These are phyloP conservation scores for Polygonum aviculare DNA, from an alignment of 148 eudicot genomes.

Conservation along the genomic window DNA sequence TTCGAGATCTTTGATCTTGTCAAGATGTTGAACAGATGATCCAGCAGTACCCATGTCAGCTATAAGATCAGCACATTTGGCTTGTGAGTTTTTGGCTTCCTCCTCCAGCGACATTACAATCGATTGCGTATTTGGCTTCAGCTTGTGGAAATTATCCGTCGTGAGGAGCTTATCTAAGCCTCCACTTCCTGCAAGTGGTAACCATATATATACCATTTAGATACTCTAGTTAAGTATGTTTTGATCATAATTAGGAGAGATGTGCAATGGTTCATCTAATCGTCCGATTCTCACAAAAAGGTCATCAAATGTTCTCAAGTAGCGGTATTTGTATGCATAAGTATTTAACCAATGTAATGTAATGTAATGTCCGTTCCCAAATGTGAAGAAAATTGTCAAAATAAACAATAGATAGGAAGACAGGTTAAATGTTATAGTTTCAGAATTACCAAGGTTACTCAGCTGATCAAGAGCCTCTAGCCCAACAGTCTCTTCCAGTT, in stretches of 20 bases:
- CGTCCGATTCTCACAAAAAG: background rate
- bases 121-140: constrained; percentile 14
- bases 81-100: constrained; percentile 41
- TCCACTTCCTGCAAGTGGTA: constrained; percentile 48
- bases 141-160: constrained; percentile 26
- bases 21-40: constrained; percentile 36
- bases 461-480: constrained; percentile 74
- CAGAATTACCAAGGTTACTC: constrained; percentile 63
- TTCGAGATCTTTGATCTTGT: constrained; percentile 45
- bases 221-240: background rate
- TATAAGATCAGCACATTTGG: constrained; percentile 54
- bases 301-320: background rate
- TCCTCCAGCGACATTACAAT: constrained; percentile 59
- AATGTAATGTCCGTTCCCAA: background rate
- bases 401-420: background rate
- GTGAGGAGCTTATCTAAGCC: constrained; percentile 55
- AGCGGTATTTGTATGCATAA: background rate
- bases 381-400: background rate
- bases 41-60: constrained; percentile 26
- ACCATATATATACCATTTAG: background rate
- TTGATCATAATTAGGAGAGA: background rate
- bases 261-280: background rate
- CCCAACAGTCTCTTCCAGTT: constrained; percentile 73
- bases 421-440: background rate
- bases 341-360: background rate